Evolutionary conservation across 2,329 filamentous ascomycete genomes (phyloP).

Genomic region (Aspergillus ochraceus): DNA sequence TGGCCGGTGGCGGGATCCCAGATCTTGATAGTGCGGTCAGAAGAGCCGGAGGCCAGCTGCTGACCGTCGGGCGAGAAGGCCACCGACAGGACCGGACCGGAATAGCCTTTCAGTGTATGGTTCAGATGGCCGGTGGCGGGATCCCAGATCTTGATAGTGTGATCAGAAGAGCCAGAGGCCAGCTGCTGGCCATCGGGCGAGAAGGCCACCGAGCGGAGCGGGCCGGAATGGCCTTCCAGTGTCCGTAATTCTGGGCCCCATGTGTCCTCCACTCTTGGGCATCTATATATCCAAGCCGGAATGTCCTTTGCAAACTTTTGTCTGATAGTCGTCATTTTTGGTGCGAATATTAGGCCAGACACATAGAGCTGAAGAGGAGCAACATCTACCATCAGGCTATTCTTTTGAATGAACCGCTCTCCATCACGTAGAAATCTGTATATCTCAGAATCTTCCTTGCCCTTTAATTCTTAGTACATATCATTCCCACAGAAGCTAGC

Average conservation of each 20-base stretch:
- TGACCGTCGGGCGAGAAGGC: neutral
- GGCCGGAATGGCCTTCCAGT: neutral
- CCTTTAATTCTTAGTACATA: constrained; percentile 5
- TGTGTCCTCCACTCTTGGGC: constrained; percentile 12
- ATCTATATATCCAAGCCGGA: constrained; percentile 14
- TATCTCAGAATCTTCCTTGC: constrained; percentile 8
- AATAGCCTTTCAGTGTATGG: too few relatives aligned
- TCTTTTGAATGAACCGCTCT: constrained; percentile 29
- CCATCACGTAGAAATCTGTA: constrained; percentile 29
- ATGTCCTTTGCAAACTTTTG: constrained; percentile 21
- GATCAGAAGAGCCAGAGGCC: too few relatives aligned
- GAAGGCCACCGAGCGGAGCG: too few relatives aligned
- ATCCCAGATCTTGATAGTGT: too few relatives aligned
- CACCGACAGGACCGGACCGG: neutral
- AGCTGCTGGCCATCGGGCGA: too few relatives aligned
- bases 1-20: neutral
- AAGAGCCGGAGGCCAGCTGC: neutral
- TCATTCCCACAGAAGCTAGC: neutral
- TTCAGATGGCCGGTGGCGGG: too few relatives aligned
- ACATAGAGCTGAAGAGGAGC: constrained; percentile 37
- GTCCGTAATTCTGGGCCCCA: constrained; percentile 5
- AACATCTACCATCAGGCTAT: constrained; percentile 25
- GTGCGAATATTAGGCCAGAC: constrained; percentile 32
- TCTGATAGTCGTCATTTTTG: constrained; percentile 26
- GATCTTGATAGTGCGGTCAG: neutral